A percentile compares a stretch with the other conserved stretches of the same genome.
Conservation (phyloP, 2,329 filamentous ascomycete species). For the Tolypocladium guangdongense region DNA sequence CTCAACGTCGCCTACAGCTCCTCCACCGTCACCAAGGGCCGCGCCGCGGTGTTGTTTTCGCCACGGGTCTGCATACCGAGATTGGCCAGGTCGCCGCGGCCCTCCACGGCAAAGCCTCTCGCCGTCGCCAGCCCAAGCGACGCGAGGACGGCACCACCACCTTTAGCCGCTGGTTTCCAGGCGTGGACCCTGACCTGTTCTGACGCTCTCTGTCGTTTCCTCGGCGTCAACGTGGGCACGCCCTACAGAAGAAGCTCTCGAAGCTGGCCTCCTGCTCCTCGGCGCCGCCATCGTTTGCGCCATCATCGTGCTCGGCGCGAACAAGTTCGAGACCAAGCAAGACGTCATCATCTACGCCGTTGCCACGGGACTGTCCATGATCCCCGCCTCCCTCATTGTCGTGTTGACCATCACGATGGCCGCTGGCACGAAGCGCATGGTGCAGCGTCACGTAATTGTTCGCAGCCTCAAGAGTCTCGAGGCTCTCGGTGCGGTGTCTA, state of each 20-base stretch:
- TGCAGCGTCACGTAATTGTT: conserved; percentile 40
- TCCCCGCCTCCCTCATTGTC: conserved; percentile 35
- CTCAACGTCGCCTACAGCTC: conserved; percentile 53
- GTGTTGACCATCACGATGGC: conserved; percentile 51
- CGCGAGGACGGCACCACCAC: conserved; percentile 29
- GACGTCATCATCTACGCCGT: conserved; percentile 34
- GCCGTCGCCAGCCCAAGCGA: conserved; percentile 26
- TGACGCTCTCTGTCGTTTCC: conserved; percentile 31
- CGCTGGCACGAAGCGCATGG: conserved; percentile 43
- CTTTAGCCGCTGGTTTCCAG: conserved; percentile 19
- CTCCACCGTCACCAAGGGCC: conserved; percentile 50
- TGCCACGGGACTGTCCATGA: conserved; percentile 36
- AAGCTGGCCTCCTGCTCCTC: conserved; percentile 60
- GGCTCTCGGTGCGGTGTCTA: conserved; percentile 42
- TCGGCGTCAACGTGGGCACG: conserved; percentile 46
- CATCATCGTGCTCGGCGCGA: conserved; percentile 33
- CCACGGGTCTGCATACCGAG: conserved; percentile 50
- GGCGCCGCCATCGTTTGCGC: conserved; percentile 40
- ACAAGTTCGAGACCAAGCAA: conserved; percentile 25
- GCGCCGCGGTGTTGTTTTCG: conserved; percentile 50
- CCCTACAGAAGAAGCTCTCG: conserved; percentile 60
- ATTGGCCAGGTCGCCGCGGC: conserved; percentile 48
- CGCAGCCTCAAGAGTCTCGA: conserved; percentile 40
- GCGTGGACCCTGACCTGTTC: conserved; percentile 26
- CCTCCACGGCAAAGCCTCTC: conserved; percentile 26